Conservation (phyloP, 805 yeast species). For the Candida yuanshanica region DNA sequence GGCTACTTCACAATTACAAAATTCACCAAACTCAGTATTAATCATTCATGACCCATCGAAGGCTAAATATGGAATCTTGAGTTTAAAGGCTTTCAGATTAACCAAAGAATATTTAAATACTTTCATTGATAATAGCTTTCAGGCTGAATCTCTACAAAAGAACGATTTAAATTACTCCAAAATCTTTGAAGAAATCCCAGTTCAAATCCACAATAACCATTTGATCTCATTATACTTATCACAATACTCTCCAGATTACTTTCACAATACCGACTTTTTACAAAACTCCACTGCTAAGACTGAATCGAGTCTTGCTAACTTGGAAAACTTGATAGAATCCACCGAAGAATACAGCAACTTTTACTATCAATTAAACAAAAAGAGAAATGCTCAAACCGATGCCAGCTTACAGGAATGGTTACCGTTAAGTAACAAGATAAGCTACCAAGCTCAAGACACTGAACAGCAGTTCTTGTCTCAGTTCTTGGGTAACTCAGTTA, state of each 20-base stretch:
- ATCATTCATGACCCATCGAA: constrained; percentile 68
- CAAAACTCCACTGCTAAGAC: constrained; percentile 16
- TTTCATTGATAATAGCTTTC: constrained; percentile 48
- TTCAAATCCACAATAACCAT: constrained; percentile 61
- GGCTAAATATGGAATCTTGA: constrained; percentile 54
- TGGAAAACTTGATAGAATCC: constrained; percentile 21
- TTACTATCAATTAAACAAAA: constrained; percentile 22
- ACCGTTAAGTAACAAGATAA: constrained; percentile 26
- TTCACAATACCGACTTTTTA: constrained; percentile 15
- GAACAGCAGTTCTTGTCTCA: constrained; percentile 20
- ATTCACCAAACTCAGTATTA: constrained; percentile 47
- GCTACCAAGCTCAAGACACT: constrained; percentile 22
- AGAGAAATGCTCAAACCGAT: constrained; percentile 12
- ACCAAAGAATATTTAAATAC: constrained; percentile 54
- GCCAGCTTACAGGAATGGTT: constrained; percentile 23
- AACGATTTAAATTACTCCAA: constrained; percentile 58
- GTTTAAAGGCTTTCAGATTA: constrained; percentile 65
- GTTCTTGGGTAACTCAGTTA: constrained; percentile 18
- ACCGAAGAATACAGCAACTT: constrained; percentile 21
- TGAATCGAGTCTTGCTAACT: constrained; percentile 13
- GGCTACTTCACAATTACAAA: constrained; percentile 54
- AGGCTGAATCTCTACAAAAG: constrained; percentile 54
- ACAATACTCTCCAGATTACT: constrained; percentile 14
- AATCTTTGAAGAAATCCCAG: constrained; percentile 67
- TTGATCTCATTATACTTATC: constrained; percentile 55